Conservation (phyloP, 2,329 filamentous ascomycete genomes). For the Sarocladiaceae sp. region DNA sequence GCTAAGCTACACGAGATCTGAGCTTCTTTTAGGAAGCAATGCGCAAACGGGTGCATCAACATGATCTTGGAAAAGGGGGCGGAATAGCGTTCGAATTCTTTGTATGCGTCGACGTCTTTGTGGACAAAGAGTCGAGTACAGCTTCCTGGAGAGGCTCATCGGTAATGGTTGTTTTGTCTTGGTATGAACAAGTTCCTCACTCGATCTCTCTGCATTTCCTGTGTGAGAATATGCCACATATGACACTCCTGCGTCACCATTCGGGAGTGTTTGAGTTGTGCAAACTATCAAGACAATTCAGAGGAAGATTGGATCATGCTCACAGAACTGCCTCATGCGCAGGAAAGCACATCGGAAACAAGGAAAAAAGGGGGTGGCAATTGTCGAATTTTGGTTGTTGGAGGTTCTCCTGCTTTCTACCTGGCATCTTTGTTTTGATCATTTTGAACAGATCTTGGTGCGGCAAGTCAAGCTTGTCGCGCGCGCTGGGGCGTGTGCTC, state of each 20-base stretch:
- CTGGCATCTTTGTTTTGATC: not conserved
- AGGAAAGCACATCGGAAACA: not conserved
- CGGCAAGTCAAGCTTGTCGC: not conserved
- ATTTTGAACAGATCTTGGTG: not conserved
- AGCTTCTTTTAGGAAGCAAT: not conserved
- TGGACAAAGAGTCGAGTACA: not conserved
- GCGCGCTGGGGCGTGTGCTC: conserved; percentile 1
- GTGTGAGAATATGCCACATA: no score
- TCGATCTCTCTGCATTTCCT: not conserved
- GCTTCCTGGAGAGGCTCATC: conserved; percentile 5
- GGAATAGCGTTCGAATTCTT: not conserved
- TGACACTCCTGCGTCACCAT: no score
- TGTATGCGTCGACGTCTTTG: not conserved
- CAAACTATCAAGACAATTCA: not conserved
- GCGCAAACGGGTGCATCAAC: not conserved
- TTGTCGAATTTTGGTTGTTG: conserved; percentile 1
- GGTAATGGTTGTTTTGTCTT: not conserved
- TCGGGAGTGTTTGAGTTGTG: no score
- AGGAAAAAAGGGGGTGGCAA: not conserved
- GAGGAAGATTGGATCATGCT: not conserved
- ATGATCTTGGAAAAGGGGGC: no score
- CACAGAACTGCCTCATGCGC: not conserved
- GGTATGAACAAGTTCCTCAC: not conserved
- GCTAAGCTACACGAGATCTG: not conserved
- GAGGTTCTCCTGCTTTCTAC: not conserved